Conservation (phyloP, 176 grass and related monocot species). For the Lolium rigidum region DNA sequence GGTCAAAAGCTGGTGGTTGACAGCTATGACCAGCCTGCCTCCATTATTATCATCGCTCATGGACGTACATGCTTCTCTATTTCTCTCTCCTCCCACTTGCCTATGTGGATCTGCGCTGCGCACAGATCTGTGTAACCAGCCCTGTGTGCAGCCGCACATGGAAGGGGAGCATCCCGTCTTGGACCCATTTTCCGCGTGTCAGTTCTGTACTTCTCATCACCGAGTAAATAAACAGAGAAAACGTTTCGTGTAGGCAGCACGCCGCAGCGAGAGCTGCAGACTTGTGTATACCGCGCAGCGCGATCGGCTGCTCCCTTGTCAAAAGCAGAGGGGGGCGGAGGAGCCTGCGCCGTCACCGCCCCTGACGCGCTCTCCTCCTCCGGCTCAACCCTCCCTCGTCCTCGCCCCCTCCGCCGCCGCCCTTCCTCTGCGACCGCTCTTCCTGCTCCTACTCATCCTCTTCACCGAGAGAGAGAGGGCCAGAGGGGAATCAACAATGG, state of each 20-base stretch:
- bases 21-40: too few species aligned
- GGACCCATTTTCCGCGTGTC: not conserved
- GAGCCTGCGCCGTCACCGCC: not conserved
- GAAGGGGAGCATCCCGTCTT: too few species aligned
- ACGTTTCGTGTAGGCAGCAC: slow-evolving; percentile 4
- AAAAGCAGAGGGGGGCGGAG: not conserved
- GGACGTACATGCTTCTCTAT: too few species aligned
- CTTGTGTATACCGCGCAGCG: not conserved
- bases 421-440: not conserved
- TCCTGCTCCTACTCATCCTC: not conserved
- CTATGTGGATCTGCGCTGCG: too few species aligned
- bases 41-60: too few species aligned
- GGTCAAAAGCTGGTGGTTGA: too few species aligned
- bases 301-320: not conserved
- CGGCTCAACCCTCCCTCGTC: not conserved
- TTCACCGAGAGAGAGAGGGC: not conserved
- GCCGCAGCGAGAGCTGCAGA: not conserved
- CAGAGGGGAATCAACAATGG: slow-evolving; percentile 38
- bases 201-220: not conserved
- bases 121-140: too few species aligned
- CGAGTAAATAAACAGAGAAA: not conserved
- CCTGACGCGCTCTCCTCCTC: not conserved
- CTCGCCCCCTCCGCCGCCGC: not conserved
- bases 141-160: too few species aligned
- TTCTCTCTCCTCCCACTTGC: too few species aligned